A percentile compares a stretch with the other conserved stretches of the same genome.
These are phyloP conservation scores for Russula emetica DNA, from an alignment of 768 basidiomycete genomes.

Conservation along the genomic window DNA sequence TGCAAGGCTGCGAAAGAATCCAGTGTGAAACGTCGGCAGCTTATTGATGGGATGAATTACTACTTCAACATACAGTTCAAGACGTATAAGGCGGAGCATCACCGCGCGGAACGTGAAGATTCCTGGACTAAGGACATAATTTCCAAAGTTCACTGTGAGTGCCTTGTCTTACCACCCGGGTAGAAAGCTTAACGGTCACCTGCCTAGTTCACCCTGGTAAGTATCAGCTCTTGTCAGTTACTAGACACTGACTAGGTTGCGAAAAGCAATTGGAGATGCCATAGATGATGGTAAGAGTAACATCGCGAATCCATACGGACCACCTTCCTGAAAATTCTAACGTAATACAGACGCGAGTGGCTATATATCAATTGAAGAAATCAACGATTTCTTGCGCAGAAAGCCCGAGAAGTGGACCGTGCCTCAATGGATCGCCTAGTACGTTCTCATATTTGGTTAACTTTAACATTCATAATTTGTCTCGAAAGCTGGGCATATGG, in stretches of 20 bases:
- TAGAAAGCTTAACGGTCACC: not conserved
- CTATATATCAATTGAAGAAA: slow-evolving; percentile 19
- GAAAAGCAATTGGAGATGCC: slow-evolving; percentile 23
- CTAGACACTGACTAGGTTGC: not conserved
- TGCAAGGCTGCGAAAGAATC: slow-evolving; percentile 22
- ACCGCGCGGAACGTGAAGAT: slow-evolving; percentile 19
- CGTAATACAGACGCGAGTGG: slow-evolving; percentile 17
- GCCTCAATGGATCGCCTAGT: slow-evolving; percentile 24
- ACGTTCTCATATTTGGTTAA: not conserved
- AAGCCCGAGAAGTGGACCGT: slow-evolving; percentile 22
- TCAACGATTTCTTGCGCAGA: slow-evolving; percentile 18
- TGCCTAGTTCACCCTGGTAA: slow-evolving; percentile 11
- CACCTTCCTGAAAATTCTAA: not conserved
- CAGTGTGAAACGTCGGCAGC: slow-evolving; percentile 17
- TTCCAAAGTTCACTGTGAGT: slow-evolving; percentile 22
- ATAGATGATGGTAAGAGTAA: slow-evolving; percentile 21
- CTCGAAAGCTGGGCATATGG: slow-evolving; percentile 23
- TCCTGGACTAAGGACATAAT: slow-evolving; percentile 17
- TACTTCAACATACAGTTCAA: slow-evolving; percentile 23
- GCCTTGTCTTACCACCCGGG: not conserved
- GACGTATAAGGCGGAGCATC: slow-evolving; percentile 16
- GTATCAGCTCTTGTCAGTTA: not conserved
- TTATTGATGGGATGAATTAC: slow-evolving; percentile 18
- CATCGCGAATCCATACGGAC: not conserved
- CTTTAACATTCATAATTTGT: not conserved